These are phyloP conservation scores for Arthonia radiata DNA, from an alignment of 495 filamentous ascomycete genomes.

Conservation along the genomic window DNA sequence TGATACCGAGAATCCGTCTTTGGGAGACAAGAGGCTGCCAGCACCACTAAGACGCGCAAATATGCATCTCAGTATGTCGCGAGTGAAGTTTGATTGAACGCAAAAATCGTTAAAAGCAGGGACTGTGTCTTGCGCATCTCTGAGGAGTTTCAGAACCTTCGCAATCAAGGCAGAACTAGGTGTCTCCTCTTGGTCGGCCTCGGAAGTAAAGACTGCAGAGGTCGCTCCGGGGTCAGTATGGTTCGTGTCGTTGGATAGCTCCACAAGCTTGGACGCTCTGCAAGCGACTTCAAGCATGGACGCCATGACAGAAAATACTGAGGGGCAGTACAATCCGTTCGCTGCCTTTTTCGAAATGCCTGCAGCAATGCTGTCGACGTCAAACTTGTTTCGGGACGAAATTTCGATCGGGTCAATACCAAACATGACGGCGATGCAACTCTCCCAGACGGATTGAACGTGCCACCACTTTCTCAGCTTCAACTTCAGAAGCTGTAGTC, in stretches of 20 bases:
- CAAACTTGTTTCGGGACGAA: conserved; percentile 46
- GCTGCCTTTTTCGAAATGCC: conserved; percentile 31
- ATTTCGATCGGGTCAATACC: conserved; percentile 53
- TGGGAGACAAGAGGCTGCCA: not conserved
- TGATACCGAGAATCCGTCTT: too few species aligned
- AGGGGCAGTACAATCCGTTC: conserved; percentile 46
- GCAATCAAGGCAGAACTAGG: too few species aligned
- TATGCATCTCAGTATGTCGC: too few species aligned
- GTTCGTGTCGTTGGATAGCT: too few species aligned
- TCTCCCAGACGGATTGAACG: conserved; percentile 59
- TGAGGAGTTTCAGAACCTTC: too few species aligned
- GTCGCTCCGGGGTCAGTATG: too few species aligned
- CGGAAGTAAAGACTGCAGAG: too few species aligned
- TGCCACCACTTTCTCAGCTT: conserved; percentile 77
- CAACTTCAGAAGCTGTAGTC: conserved; percentile 61
- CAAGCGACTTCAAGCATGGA: conserved; percentile 80
- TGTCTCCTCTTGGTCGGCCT: too few species aligned
- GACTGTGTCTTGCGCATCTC: too few species aligned
- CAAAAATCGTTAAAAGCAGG: too few species aligned
- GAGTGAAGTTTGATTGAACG: too few species aligned
- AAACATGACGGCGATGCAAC: conserved; percentile 77
- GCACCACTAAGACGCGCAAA: not conserved
- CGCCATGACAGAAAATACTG: conserved; percentile 57
- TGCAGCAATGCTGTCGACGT: conserved; percentile 47
- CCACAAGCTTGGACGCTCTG: too few species aligned